Percentiles rank a stretch among this genome's conserved stretches.
Conservation (phyloP, 768 basidiomycete genomes). For the Auricularia heimuer region DNA sequence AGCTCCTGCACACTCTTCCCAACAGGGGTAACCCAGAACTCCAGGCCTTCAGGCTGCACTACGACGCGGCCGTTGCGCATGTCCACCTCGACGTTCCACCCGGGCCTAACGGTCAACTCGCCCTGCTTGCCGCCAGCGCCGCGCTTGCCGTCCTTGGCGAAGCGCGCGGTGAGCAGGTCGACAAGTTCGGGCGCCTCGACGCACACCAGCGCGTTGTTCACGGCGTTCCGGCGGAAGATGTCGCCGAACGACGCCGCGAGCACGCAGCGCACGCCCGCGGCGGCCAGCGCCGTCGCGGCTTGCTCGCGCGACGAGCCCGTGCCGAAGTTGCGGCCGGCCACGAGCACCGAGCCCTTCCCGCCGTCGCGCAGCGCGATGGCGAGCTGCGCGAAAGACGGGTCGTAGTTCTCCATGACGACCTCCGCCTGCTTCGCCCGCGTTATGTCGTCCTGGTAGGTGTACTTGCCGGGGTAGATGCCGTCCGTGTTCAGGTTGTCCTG, state of each 20-base stretch:
- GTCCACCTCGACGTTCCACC: slow-evolving; percentile 50
- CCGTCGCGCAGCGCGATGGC: slow-evolving; percentile 42
- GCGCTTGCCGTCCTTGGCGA: slow-evolving; percentile 63
- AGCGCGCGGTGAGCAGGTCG: slow-evolving; percentile 63
- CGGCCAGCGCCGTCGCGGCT: slow-evolving; percentile 92
- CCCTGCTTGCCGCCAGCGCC: slow-evolving; percentile 68
- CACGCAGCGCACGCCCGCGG: slow-evolving; percentile 86
- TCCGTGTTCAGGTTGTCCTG: slow-evolving; percentile 98
- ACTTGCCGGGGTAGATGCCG: slow-evolving; percentile 97
- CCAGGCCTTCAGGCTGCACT: slow-evolving; percentile 37
- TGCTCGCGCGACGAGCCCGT: slow-evolving; percentile 98
- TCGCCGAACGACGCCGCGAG: slow-evolving; percentile 98
- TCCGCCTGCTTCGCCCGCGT: slow-evolving; percentile 89
- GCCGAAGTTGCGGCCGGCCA: slow-evolving; percentile 96
- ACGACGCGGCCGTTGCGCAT: slow-evolving; percentile 64
- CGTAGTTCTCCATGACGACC: slow-evolving; percentile 99
- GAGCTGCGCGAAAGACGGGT: slow-evolving; percentile 69
- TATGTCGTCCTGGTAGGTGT: slow-evolving; percentile 98
- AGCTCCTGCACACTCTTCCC: slow-evolving; percentile 95
- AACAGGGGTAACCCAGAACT: slow-evolving; percentile 64
- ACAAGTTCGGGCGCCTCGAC: slow-evolving; percentile 88
- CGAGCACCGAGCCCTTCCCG: slow-evolving; percentile 65
- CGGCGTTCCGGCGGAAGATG: slow-evolving; percentile 98
- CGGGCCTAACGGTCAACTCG: slow-evolving; percentile 74
- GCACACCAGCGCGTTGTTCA: slow-evolving; percentile 97